A percentile compares a stretch with the other conserved stretches of the same genome.
Evolutionary conservation across 2,329 filamentous ascomycete species (phyloP).

Genomic region (Xylariaceae sp.): DNA sequence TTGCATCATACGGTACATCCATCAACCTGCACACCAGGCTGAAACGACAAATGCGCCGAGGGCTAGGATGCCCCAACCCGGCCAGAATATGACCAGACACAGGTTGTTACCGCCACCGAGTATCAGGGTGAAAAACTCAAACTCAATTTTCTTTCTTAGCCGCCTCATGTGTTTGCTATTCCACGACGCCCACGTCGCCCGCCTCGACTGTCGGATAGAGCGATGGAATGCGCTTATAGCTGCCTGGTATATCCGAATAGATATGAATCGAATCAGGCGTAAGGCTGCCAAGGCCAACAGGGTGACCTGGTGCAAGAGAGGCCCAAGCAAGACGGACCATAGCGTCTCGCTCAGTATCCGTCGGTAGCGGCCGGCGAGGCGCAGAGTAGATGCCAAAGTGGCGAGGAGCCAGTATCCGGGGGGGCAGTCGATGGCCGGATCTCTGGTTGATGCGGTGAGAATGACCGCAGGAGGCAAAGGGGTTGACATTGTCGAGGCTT

Average conservation of each 20-base stretch:
- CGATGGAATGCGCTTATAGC: constrained; percentile 22
- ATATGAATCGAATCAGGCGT: constrained; percentile 31
- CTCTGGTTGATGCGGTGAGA: constrained; percentile 38
- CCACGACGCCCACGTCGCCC: constrained; percentile 33
- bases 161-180: constrained; percentile 31
- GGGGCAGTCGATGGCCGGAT: constrained; percentile 30
- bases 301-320: constrained; percentile 33
- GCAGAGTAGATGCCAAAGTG: constrained; percentile 35
- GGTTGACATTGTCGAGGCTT: constrained; percentile 9
- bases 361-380: constrained; percentile 36
- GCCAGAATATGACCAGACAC: constrained; percentile 53
- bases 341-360: constrained; percentile 33
- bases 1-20: neutral
- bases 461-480: constrained; percentile 33
- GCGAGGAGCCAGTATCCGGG: constrained; percentile 34
- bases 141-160: constrained; percentile 46
- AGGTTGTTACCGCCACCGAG: constrained; percentile 48
- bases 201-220: constrained; percentile 1
- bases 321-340: constrained; percentile 31
- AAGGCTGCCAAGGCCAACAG: constrained; percentile 31
- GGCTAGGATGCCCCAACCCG: constrained; percentile 50
- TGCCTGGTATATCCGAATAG: constrained; percentile 30
- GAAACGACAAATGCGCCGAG: constrained; percentile 35
- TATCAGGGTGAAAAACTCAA: constrained; percentile 49
- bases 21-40: constrained; percentile 33